Conservation (phyloP, 345 rosid genomes). For the Citrus australasica region DNA sequence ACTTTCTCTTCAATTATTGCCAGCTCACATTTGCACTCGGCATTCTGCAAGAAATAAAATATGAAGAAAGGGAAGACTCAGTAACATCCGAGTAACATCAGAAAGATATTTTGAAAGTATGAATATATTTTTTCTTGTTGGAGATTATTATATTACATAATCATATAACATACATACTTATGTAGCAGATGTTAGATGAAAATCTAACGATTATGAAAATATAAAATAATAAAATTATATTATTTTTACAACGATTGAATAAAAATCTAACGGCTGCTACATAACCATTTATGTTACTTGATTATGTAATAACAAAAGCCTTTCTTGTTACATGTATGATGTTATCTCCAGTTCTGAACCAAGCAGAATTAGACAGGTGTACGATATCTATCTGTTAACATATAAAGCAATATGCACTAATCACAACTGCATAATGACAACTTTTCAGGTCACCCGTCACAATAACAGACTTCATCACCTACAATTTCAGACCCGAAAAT, state of each 20-base stretch:
- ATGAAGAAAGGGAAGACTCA: background rate
- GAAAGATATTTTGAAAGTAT: background rate
- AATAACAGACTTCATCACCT: background rate
- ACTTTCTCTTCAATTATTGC: background rate
- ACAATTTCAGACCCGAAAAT: too few species aligned
- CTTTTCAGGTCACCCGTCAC: background rate
- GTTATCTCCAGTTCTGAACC: background rate
- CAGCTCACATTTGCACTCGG: background rate
- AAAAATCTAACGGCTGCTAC: accelerated
- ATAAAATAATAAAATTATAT: too few species aligned
- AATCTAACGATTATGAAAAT: accelerated
- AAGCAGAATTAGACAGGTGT: background rate
- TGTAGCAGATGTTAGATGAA: accelerated
- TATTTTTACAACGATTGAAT: accelerated
- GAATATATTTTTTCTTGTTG: background rate
- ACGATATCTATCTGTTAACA: background rate
- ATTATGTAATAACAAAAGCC: too few species aligned
- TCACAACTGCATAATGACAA: background rate
- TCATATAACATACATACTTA: too few species aligned
- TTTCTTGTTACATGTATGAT: background rate
- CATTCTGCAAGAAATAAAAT: background rate
- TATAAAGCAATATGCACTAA: background rate
- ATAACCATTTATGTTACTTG: accelerated
- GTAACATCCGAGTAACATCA: background rate
- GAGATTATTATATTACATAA: too few species aligned